Evolutionary conservation across 1,284 basidiomycete genomes (phyloP).

Genomic region (Termitomyces sp.): DNA sequence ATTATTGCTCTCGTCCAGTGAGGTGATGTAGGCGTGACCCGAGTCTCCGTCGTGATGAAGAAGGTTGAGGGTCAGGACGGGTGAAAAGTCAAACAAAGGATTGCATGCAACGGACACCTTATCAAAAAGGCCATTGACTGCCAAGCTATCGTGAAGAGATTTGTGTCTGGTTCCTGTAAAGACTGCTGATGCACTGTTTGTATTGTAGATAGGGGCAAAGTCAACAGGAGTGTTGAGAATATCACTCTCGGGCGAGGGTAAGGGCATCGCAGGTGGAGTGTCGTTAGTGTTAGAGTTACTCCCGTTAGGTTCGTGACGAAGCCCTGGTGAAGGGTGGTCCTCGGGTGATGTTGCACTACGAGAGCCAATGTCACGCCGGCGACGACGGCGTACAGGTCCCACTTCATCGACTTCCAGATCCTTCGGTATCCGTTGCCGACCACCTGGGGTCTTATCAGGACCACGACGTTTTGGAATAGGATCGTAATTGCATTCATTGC

Average conservation of each 20-base stretch:
- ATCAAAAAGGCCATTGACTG: constrained; percentile 1
- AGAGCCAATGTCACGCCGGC: constrained; percentile 22
- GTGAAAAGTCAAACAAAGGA: constrained; percentile 17
- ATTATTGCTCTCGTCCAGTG: constrained; percentile 32
- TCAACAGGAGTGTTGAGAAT: constrained; percentile 8
- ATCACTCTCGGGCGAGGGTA: constrained; percentile 10
- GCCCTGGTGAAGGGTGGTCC: not conserved
- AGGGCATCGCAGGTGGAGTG: not conserved
- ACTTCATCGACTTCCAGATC: constrained; percentile 28
- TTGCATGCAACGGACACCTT: constrained; percentile 15
- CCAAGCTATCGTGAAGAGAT: not conserved
- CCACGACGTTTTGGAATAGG: constrained; percentile 67
- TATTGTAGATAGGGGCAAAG: not conserved
- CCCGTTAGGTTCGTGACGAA: not conserved
- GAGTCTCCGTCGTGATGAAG: constrained; percentile 9
- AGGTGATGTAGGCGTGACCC: constrained; percentile 23
- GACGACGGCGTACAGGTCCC: constrained; percentile 30
- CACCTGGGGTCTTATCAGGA: constrained; percentile 70
- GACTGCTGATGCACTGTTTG: not conserved
- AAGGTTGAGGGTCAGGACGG: constrained; percentile 9
- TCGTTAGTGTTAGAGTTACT: constrained; percentile 3
- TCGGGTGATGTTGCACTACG: constrained; percentile 3
- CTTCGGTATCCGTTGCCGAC: constrained; percentile 52
- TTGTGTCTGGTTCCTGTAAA: not conserved
- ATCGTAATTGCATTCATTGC: constrained; percentile 56